Percentiles rank a stretch among this genome's conserved stretches.
Conservation (phyloP, 441 rosid species). For the Theobroma grandiflorum region DNA sequence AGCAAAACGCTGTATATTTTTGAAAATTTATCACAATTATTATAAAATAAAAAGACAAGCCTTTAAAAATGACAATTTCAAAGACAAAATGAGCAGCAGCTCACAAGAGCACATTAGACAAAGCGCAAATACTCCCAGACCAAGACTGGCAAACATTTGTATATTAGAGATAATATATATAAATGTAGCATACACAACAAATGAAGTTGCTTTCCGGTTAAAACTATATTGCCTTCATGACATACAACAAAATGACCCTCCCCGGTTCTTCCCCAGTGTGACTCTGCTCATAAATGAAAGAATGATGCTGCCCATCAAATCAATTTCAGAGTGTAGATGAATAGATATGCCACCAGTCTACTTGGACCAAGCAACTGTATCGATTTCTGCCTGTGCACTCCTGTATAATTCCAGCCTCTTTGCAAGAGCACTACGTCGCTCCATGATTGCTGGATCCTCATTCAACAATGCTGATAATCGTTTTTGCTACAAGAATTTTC, state of each 20-base stretch:
- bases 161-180: neutral
- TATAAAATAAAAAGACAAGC: neutral
- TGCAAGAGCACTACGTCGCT: conserved; percentile 77
- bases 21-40: too few relatives aligned
- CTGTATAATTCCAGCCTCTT: conserved; percentile 89
- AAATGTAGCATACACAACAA: neutral
- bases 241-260: conserved; percentile 18
- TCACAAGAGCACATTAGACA: neutral
- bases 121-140: neutral
- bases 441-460: conserved; percentile 97
- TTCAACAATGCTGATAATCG: conserved; percentile 78
- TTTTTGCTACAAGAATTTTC: conserved; percentile 66
- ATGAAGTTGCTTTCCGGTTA: neutral
- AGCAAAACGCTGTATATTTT: too few relatives aligned
- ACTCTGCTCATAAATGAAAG: conserved; percentile 35
- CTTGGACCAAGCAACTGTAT: conserved; percentile 95
- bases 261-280: neutral
- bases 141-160: neutral
- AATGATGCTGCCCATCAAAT: conserved; percentile 33
- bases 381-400: conserved; percentile 90
- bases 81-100: neutral
- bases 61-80: neutral
- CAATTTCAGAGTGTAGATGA: too few relatives aligned
- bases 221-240: neutral
- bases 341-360: conserved; percentile 41